A percentile compares a stretch with the other conserved stretches of the same genome.
Conservation (phyloP, 2,329 filamentous ascomycete species). For the Scortechinia acanthostroma region DNA sequence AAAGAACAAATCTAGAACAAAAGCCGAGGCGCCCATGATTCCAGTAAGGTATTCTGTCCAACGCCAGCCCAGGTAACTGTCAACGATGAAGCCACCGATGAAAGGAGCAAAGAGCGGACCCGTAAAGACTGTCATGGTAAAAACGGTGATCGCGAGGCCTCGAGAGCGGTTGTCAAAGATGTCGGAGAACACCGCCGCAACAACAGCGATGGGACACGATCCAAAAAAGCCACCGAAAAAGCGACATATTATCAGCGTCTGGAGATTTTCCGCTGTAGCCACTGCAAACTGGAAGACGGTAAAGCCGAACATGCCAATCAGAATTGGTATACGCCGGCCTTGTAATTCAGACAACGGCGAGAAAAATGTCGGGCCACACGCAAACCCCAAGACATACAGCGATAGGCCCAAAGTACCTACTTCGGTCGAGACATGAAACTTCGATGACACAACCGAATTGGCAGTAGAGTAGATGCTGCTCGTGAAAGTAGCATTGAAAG, state of each 20-base stretch:
- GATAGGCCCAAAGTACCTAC: conserved; percentile 31
- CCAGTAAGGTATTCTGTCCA: conserved; percentile 35
- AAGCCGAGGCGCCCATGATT: conserved; percentile 29
- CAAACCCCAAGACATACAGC: conserved; percentile 37
- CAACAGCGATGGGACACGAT: conserved; percentile 30
- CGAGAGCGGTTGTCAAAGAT: conserved; percentile 25
- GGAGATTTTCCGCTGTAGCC: conserved; percentile 34
- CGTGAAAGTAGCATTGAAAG: conserved; percentile 39
- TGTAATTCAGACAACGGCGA: conserved; percentile 41
- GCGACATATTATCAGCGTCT: conserved; percentile 35
- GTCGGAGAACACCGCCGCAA: conserved; percentile 34
- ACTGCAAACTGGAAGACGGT: conserved; percentile 36
- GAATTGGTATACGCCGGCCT: conserved; percentile 30
- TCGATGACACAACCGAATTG: conserved; percentile 25
- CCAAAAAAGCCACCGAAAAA: conserved; percentile 42
- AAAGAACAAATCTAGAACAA: conserved; percentile 25
- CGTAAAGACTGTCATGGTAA: conserved; percentile 31
- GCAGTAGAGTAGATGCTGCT: conserved; percentile 40
- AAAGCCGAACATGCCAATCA: conserved; percentile 29
- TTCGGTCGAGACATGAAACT: conserved; percentile 32
- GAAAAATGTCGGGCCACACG: conserved; percentile 38
- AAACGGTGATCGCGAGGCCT: conserved; percentile 26
- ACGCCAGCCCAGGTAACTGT: conserved; percentile 30
- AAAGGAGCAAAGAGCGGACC: conserved; percentile 34
- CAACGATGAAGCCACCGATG: conserved; percentile 30